phyloP scores from a whole-genome alignment of 768 basidiomycete genomes.

The Phaeotremella skinneri region DNA sequence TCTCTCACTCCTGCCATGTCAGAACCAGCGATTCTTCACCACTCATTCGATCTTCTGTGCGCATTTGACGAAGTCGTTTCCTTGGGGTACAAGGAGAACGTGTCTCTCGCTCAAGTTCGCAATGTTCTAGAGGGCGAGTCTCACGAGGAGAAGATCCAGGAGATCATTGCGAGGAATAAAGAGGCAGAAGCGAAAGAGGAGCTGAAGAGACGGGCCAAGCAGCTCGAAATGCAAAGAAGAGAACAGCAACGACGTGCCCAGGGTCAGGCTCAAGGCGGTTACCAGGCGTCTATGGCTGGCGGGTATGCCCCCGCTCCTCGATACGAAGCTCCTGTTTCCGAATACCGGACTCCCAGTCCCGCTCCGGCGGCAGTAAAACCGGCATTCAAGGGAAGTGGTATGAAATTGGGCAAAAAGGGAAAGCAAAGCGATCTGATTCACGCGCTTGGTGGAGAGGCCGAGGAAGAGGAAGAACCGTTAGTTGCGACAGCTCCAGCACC shows the following conservation, averaged over 20 bases:
- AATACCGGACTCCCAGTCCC: conserved; percentile 38
- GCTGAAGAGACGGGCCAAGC: conserved; percentile 93
- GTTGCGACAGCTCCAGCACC: conserved; percentile 48
- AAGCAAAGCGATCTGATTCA: conserved; percentile 84
- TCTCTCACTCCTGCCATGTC: conserved; percentile 50
- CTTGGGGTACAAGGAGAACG: conserved; percentile 63
- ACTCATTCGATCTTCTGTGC: conserved; percentile 87
- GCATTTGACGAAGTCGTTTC: conserved; percentile 97
- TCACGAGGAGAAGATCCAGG: conserved; percentile 72
- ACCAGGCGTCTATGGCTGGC: conserved; percentile 61
- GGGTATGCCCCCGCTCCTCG: conserved; percentile 72
- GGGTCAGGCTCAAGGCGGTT: conserved; percentile 60
- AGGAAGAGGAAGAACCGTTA: conserved; percentile 40
- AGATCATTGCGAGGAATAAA: conserved; percentile 98
- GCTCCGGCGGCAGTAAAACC: conserved; percentile 53
- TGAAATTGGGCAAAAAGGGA: conserved; percentile 96
- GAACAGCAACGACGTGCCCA: conserved; percentile 80
- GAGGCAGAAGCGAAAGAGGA: conserved; percentile 99
- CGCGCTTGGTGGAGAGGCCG: conserved; percentile 69
- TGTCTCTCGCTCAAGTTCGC: conserved; percentile 55
- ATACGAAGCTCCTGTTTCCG: conserved; percentile 63
- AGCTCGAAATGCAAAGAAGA: conserved; percentile 93
- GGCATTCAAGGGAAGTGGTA: conserved; percentile 88
- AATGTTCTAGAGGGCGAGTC: conserved; percentile 57
- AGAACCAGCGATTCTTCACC: conserved; percentile 73